Base-by-base conservation (phyloP, 805 yeast species). In the Saturnispora kantuleensis region DNA sequence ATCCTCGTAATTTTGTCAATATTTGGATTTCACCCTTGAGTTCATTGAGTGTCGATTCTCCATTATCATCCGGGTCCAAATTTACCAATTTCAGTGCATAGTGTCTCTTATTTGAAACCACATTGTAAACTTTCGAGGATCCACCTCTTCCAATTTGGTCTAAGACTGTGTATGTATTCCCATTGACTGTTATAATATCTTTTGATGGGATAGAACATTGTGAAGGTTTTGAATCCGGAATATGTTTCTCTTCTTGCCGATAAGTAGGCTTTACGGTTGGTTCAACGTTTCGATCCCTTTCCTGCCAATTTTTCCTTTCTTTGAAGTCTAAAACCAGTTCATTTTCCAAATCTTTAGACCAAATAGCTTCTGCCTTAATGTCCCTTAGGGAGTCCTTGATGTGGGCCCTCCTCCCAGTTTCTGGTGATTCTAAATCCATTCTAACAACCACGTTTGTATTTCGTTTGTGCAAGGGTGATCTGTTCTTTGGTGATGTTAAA, bases 61-160 rank as follows among this genome's bases (percentile, higher is more conserved):
- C 49, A 33, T 50, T 49, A 56, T 83, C 93, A 59, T 47, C 48
- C 28, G 39, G 41, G 56, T 83, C 93, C 59, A 85, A 80, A 2
- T 77, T 68, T 2, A 89, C 96, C 51, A 81, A 76, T 56, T 89
- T 89, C 33, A 90, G 67, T 0, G 97, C 97, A 59, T 74, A 85
- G 18, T 34, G 32, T 26, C 33, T 36, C 32, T 48, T 41, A 1
- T 75, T 63, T 52, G 73, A 76, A 3, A 48, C 47, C 0, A 75
- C 67, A 52, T 74, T 81, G 66, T 81, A 89, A 16, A 89, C 97
- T 57, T 83, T 86, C 0, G 96, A 88, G 0, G 96, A 75, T 0
- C 97, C 97, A 21, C 97, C 97, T 59, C 84, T 75, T 5, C 97
- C 97, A 15, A 89, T 60, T 11, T 84, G 66, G 56, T 87, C 96